Base-by-base conservation (phyloP, 2,329 filamentous ascomycete genomes). In the Cladosporium sp. region DNA sequence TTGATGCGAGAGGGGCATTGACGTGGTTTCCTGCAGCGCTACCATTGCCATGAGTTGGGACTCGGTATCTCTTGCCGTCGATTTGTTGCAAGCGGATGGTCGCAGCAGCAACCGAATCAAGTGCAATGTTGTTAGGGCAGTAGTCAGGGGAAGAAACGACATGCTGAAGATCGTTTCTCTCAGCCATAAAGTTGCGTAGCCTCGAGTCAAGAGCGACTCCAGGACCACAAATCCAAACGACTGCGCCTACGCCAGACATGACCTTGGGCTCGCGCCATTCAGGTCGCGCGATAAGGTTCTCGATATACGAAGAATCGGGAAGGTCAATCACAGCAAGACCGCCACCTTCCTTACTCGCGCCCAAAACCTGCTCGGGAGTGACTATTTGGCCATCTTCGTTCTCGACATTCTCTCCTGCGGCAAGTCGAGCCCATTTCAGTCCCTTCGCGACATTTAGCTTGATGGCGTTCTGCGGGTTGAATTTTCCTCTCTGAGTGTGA, bases 361-460 rank as follows among this genome's bases (percentile, higher is more conserved):
- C 90, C 54, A 99, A 70, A 1, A 97, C 92, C 87, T 96, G 94
- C 0, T 94, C 89, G 1, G 93, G 88, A 0, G 88, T 94, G 30
- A 99, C 84, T 0, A 81, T 82, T 6, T 78, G 80, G 4, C 90
- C 92, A 66, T 88, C 82, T 14, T 79, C 76, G 22, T 84, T 85
- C 55, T 78, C 75, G 1, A 94, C 85, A 50, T 73, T 85, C 62
- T 86, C 64, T 2, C 92, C 91, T 1, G 68, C 71, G 0, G 87
- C 80, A 43, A 99, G 78, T 12, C 72, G 67, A 37, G 78, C 78
- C 72, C 82, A 95, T 51, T 87, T 76, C 0, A 65, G 71, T 1
- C 84, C 86, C 55, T 78, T 81, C 19, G 76, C 74, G 0, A 97
- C 82, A 1, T 87, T 87, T 2, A 92, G 75, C 28, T 76, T 78